These are phyloP conservation scores for Caryopteris hybrid DNA, from an alignment of 305 asterid genomes.

Conservation along the genomic window DNA sequence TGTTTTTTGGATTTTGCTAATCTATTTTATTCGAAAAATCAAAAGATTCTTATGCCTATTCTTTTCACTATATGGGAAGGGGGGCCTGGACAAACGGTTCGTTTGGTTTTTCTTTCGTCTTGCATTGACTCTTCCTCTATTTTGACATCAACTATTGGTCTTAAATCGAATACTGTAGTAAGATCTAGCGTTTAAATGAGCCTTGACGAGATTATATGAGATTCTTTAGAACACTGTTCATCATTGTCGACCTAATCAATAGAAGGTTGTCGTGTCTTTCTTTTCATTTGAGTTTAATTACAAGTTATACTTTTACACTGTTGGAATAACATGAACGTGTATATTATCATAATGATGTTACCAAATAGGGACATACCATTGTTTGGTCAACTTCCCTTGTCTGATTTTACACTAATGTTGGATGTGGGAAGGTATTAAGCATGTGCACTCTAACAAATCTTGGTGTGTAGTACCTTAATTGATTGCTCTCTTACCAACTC, in stretches of 20 bases:
- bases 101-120: constrained; percentile 42
- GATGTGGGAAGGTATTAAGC: neutral
- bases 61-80: constrained; percentile 2
- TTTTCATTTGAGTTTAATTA: too few species aligned
- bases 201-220: too few species aligned
- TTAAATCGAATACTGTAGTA: too few species aligned
- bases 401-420: too few species aligned
- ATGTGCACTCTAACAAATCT: constrained; percentile 13
- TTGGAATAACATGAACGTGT: neutral
- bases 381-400: constrained; percentile 1
- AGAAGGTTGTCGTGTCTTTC: too few species aligned
- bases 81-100: constrained; percentile 53
- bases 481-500: constrained; percentile 12
- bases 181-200: neutral
- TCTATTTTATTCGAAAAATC: constrained; percentile 13
- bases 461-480: constrained; percentile 8
- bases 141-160: too few species aligned
- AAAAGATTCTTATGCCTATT: constrained; percentile 28
- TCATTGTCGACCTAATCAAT: too few species aligned
- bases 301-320: too few species aligned
- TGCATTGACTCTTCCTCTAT: neutral
- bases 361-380: neutral
- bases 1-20: constrained; percentile 33
- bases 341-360: neutral
- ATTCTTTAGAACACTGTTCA: too few species aligned